These are phyloP conservation scores for Acer campestre DNA, from an alignment of 345 rosid species.

Conservation along the genomic window DNA sequence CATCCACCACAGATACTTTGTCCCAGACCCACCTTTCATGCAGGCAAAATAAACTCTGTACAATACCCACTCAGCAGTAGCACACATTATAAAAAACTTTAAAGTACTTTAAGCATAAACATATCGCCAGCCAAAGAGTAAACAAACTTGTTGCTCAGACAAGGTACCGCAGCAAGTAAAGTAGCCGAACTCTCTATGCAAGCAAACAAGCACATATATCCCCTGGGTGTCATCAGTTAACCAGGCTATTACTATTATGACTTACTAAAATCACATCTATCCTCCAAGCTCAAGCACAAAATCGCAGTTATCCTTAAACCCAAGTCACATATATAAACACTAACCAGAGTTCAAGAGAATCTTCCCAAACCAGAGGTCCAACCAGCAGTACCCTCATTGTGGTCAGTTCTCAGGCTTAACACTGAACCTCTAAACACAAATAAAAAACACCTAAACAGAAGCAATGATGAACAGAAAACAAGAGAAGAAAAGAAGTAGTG, in stretches of 20 bases:
- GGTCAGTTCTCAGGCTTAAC: background rate
- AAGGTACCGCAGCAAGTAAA: background rate
- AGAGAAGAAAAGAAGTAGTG: background rate
- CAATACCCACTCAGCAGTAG: background rate
- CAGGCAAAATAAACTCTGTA: background rate
- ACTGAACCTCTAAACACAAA: background rate
- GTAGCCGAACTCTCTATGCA: background rate
- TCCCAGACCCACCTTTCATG: background rate
- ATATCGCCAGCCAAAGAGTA: background rate
- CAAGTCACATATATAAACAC: background rate
- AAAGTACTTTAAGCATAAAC: background rate
- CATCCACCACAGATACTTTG: background rate
- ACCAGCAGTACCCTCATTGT: background rate
- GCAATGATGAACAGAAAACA: background rate
- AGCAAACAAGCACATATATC: background rate
- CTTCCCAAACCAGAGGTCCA: background rate
- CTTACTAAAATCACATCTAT: background rate
- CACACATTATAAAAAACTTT: background rate
- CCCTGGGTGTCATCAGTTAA: background rate
- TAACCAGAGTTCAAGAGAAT: background rate
- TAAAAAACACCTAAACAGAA: background rate
- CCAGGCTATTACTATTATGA: background rate
- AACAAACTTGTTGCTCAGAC: background rate
- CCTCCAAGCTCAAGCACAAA: slow-evolving; percentile 2
- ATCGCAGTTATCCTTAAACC: background rate